Conservation (phyloP, 2,329 filamentous ascomycete species). For the Cordyceps javanica region DNA sequence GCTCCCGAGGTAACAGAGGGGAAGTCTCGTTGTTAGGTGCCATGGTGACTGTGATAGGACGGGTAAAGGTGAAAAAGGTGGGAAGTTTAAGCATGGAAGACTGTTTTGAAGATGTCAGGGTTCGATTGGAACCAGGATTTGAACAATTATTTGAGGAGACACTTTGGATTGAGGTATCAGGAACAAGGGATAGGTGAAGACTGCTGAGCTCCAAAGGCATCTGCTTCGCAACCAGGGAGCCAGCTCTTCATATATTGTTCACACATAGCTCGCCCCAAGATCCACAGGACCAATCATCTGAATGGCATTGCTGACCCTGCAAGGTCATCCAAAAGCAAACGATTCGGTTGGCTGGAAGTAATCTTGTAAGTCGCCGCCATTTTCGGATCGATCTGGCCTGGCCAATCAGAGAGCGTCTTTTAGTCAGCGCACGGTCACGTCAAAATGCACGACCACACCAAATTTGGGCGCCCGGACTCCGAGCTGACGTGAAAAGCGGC, state of each 20-base stretch:
- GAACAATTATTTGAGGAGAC: neutral
- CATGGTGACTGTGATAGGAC: slow-evolving; percentile 17
- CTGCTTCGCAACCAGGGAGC: neutral
- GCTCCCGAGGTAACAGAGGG: slow-evolving; percentile 28
- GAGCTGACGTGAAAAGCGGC: neutral
- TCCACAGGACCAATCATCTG: slow-evolving; percentile 4
- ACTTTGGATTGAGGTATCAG: neutral
- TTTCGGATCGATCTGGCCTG: neutral
- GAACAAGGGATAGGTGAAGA: neutral
- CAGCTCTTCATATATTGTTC: slow-evolving; percentile 7
- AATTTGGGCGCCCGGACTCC: neutral
- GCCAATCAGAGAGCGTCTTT: slow-evolving; percentile 26
- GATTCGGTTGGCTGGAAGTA: slow-evolving; percentile 9
- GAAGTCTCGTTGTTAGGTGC: slow-evolving; percentile 25
- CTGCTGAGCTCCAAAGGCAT: neutral
- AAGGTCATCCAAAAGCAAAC: slow-evolving; percentile 4
- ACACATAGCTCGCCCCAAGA: neutral
- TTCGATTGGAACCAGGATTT: neutral
- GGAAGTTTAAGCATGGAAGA: neutral
- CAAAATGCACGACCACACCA: neutral
- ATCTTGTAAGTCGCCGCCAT: neutral
- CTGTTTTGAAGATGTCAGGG: neutral
- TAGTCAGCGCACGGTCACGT: slow-evolving; percentile 22
- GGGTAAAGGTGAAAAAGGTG: neutral
- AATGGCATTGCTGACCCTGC: slow-evolving; percentile 2